Conservation (phyloP, 2,329 filamentous ascomycete genomes). For the Nothophaeocryptopus gaeumannii region DNA sequence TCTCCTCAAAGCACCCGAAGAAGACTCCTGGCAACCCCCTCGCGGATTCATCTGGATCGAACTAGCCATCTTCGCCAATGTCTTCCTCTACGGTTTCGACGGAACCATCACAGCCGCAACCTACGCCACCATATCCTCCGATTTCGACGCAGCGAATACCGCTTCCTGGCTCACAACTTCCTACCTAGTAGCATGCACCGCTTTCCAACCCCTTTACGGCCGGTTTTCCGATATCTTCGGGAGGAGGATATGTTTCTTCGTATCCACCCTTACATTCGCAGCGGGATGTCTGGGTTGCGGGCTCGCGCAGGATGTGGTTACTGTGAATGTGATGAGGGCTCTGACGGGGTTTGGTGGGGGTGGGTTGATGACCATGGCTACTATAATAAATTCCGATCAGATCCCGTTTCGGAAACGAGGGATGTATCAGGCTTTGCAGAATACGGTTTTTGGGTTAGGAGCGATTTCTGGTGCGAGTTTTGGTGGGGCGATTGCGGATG, state of each 20-base stretch:
- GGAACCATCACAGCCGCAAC: constrained; percentile 23
- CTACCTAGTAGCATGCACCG: constrained; percentile 56
- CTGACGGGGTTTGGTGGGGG: constrained; percentile 34
- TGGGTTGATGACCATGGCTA: constrained; percentile 36
- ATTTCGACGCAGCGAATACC: constrained; percentile 41
- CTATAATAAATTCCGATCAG: constrained; percentile 57
- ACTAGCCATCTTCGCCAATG: constrained; percentile 22
- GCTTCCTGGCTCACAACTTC: constrained; percentile 52
- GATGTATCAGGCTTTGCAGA: constrained; percentile 62
- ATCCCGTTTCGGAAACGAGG: constrained; percentile 56
- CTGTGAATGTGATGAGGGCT: constrained; percentile 31
- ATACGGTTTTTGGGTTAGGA: constrained; percentile 61
- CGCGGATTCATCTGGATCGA: constrained; percentile 23
- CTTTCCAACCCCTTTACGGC: constrained; percentile 64
- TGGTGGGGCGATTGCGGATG: constrained; percentile 44
- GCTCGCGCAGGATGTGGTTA: constrained; percentile 26
- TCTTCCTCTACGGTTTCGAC: constrained; percentile 24
- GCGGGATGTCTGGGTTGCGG: constrained; percentile 34
- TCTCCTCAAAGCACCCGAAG: constrained; percentile 20
- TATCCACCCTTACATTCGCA: constrained; percentile 33
- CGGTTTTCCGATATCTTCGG: constrained; percentile 36
- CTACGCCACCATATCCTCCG: constrained; percentile 34
- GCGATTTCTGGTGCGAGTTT: constrained; percentile 55
- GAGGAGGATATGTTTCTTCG: constrained; percentile 48
- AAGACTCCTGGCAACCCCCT: constrained; percentile 22